A percentile compares a stretch with the other conserved stretches of the same genome.
Evolutionary conservation across 1,284 basidiomycete species (phyloP).

Genomic region (Apiotrichum gamsii): DNA sequence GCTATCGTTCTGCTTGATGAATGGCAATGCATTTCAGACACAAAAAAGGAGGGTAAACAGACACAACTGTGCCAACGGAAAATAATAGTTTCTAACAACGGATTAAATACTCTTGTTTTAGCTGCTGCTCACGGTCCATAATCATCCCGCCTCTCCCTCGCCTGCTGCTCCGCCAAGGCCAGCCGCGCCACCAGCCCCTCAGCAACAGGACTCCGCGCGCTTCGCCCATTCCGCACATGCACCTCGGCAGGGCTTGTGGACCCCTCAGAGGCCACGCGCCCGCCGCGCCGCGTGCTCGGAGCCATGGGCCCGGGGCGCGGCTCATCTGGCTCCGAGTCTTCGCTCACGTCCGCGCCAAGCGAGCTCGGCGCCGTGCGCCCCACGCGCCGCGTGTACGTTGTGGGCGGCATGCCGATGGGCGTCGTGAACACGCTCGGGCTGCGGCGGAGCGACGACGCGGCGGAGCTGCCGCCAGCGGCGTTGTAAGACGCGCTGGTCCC

Average conservation of each 20-base stretch:
- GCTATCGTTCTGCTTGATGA: too few relatives aligned
- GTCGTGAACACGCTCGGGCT: neutral
- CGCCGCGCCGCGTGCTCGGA: neutral
- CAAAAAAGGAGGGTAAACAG: too few relatives aligned
- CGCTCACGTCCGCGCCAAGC: constrained; percentile 4
- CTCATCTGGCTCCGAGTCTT: neutral
- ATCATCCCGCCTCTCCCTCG: neutral
- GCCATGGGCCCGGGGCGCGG: too few relatives aligned
- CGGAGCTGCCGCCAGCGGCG: constrained; percentile 1
- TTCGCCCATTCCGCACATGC: neutral
- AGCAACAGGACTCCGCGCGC: neutral
- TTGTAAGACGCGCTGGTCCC: neutral
- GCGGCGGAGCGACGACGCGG: neutral
- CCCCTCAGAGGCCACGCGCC: neutral
- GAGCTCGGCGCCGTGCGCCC: constrained; percentile 7
- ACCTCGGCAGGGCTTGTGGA: neutral
- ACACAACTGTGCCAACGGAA: too few relatives aligned
- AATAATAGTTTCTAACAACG: too few relatives aligned
- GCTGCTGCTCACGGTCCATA: neutral
- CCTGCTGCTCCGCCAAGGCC: constrained; percentile 2
- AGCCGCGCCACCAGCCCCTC: constrained; percentile 13
- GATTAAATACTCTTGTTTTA: too few relatives aligned
- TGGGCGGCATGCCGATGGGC: neutral
- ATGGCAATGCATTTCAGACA: too few relatives aligned
- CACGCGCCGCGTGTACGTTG: neutral